Conservation (phyloP, 331 rosid species). For the Quercus phellos region DNA sequence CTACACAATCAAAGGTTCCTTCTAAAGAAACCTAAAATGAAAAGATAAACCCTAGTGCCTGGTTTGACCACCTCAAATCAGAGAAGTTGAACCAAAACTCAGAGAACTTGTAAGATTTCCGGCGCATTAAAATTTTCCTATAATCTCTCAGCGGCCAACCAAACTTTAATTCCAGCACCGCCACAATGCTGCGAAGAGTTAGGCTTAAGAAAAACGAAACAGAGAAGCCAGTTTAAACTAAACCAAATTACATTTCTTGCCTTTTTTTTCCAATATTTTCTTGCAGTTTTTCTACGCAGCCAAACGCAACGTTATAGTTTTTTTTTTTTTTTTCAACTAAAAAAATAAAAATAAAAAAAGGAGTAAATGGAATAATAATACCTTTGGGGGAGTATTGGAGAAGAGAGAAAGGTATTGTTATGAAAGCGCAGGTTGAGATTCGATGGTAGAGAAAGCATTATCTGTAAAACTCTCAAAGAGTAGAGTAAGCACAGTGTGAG, state of each 20-base stretch:
- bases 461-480: not conserved
- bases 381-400: constrained; percentile 19
- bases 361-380: not conserved
- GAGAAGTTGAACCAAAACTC: too few species aligned
- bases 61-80: too few species aligned
- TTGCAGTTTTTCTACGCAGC: not conserved
- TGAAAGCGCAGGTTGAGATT: not conserved
- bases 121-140: too few species aligned
- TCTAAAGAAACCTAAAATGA: too few species aligned
- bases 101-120: too few species aligned
- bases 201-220: not conserved
- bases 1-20: too few species aligned
- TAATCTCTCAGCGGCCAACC: too few species aligned
- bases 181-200: not conserved
- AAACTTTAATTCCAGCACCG: not conserved
- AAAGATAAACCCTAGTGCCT: too few species aligned
- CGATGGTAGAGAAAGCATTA: constrained; percentile 38
- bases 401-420: constrained; percentile 1
- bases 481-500: not conserved
- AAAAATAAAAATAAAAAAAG: not conserved
- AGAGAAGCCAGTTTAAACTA: not conserved
- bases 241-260: not conserved
- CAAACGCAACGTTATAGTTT: not conserved
- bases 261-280: not conserved
- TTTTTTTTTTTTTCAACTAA: too few species aligned